Evolutionary conservation across 768 basidiomycete genomes (phyloP).

Genomic region (Stropharia rugosoannulata): DNA sequence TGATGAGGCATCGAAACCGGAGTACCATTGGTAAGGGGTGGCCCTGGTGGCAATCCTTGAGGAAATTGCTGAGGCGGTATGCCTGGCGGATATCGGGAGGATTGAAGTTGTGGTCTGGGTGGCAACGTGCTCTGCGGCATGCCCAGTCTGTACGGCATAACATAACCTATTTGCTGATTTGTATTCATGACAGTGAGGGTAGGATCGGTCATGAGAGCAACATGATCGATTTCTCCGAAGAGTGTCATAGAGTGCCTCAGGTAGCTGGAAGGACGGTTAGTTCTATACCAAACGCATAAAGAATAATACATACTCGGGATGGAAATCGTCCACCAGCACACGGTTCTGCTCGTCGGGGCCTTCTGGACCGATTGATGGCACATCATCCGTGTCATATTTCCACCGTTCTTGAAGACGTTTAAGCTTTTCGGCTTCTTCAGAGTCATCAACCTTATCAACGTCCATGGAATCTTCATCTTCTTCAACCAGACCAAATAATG

Average conservation of each 20-base stretch:
- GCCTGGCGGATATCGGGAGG: conserved; percentile 26
- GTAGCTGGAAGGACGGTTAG: conserved; percentile 36
- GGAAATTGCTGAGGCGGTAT: conserved; percentile 18
- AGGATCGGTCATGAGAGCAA: conserved; percentile 50
- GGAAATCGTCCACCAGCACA: conserved; percentile 69
- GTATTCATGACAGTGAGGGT: conserved; percentile 38
- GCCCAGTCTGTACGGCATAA: conserved; percentile 51
- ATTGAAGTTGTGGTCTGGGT: conserved; percentile 8
- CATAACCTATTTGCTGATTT: conserved; percentile 51
- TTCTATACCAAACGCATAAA: conserved; percentile 5
- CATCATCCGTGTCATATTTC: conserved; percentile 69
- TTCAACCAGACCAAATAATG: conserved; percentile 25
- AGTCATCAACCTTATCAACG: conserved; percentile 31
- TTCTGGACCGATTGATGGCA: conserved; percentile 49
- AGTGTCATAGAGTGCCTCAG: conserved; percentile 56
- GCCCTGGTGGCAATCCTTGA: conserved; percentile 26
- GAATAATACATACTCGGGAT: conserved; percentile 40
- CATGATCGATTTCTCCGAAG: conserved; percentile 54
- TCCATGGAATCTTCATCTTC: conserved; percentile 32
- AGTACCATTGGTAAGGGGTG: conserved; percentile 49
- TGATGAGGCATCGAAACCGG: conserved; percentile 61
- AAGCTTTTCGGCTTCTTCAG: conserved; percentile 36
- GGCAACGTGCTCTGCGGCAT: conserved; percentile 31
- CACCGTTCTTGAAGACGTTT: conserved; percentile 55
- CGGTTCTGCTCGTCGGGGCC: conserved; percentile 71